Evolutionary conservation across 805 yeast species (phyloP).

Genomic region (Wickerhamomyces mucosus): DNA sequence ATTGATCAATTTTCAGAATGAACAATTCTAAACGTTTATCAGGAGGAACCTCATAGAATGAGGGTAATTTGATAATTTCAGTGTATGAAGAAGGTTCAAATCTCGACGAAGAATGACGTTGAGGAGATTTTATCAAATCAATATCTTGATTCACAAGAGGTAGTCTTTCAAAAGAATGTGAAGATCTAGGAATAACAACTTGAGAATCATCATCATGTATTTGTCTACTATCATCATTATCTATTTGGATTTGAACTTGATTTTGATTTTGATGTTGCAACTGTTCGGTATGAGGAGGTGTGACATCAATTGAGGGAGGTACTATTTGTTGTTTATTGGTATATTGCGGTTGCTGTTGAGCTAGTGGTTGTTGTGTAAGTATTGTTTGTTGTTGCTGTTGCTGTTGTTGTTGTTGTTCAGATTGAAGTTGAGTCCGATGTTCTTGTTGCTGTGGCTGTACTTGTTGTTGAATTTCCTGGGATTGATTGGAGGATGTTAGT

Average conservation of each 20-base stretch:
- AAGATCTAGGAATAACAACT: slow-evolving; percentile 28
- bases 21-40: slow-evolving; percentile 75
- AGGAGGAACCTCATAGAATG: slow-evolving; percentile 80
- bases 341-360: slow-evolving; percentile 1
- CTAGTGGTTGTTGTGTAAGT: neutral
- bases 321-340: slow-evolving; percentile 2
- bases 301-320: slow-evolving; percentile 6
- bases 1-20: slow-evolving; percentile 83
- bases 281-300: slow-evolving; percentile 7
- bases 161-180: slow-evolving; percentile 47
- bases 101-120: slow-evolving; percentile 85
- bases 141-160: slow-evolving; percentile 60
- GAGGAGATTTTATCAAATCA: slow-evolving; percentile 78
- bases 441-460: slow-evolving; percentile 3
- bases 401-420: neutral
- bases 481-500: slow-evolving; percentile 4
- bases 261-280: neutral
- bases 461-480: slow-evolving; percentile 2
- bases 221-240: neutral
- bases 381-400: neutral
- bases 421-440: slow-evolving; percentile 2
- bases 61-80: slow-evolving; percentile 68
- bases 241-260: neutral
- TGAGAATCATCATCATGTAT: slow-evolving; percentile 8
- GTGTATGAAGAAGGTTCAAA: slow-evolving; percentile 70